phyloP scores from a whole-genome alignment of 768 basidiomycete genomes.

The Tephrocybe rancida region DNA sequence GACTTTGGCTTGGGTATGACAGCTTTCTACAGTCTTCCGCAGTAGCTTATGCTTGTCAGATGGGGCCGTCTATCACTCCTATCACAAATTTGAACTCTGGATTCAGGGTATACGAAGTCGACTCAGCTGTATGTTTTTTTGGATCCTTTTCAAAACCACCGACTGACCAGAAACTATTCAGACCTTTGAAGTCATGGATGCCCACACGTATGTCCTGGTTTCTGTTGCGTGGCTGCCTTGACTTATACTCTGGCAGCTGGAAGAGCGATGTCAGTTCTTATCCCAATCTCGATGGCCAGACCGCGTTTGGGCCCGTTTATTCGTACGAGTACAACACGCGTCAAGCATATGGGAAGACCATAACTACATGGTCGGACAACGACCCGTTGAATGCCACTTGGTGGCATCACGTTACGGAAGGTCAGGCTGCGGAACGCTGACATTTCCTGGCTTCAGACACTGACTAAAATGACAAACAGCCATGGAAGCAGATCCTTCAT shows the following conservation, averaged over 20 bases:
- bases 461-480: slow-evolving; percentile 33
- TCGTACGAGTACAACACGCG: slow-evolving; percentile 72
- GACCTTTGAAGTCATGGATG: slow-evolving; percentile 81
- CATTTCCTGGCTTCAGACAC: no score
- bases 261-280: slow-evolving; percentile 61
- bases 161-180: slow-evolving; percentile 24
- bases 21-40: not conserved
- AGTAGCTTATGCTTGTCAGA: slow-evolving; percentile 35
- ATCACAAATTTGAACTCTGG: slow-evolving; percentile 74
- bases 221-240: not conserved
- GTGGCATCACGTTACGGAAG: slow-evolving; percentile 82
- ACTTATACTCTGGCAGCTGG: slow-evolving; percentile 47
- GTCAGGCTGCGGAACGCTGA: slow-evolving; percentile 27
- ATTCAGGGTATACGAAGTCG: slow-evolving; percentile 73
- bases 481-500: slow-evolving; percentile 56
- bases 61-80: slow-evolving; percentile 71
- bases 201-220: slow-evolving; percentile 61
- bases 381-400: slow-evolving; percentile 82
- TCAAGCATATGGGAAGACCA: slow-evolving; percentile 59
- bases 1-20: slow-evolving; percentile 44
- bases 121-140: slow-evolving; percentile 55
- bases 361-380: slow-evolving; percentile 57
- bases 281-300: slow-evolving; percentile 59
- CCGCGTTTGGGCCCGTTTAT: slow-evolving; percentile 60
- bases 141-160: not conserved